These are phyloP conservation scores for Penicillium turbatum DNA, from an alignment of 495 filamentous ascomycete genomes.

Conservation along the genomic window DNA sequence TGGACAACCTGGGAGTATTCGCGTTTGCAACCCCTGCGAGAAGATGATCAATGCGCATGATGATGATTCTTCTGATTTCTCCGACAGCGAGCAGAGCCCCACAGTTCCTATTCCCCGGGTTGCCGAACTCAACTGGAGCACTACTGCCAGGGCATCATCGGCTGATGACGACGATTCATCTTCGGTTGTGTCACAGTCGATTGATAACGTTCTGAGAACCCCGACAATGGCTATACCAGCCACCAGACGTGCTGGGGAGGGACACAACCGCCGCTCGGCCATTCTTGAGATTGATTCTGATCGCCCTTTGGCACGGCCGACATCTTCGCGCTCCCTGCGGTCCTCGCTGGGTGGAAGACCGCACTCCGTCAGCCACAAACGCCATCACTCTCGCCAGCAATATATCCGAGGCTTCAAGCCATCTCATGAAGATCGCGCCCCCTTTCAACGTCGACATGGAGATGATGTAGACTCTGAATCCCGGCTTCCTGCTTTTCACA, in stretches of 20 bases:
- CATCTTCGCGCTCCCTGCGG: slow-evolving; percentile 90
- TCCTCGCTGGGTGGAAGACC: slow-evolving; percentile 59
- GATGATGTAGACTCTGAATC: slow-evolving; percentile 61
- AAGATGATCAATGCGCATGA: slow-evolving; percentile 85
- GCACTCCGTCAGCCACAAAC: slow-evolving; percentile 71
- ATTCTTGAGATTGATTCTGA: slow-evolving; percentile 86
- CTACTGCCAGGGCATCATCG: slow-evolving; percentile 19
- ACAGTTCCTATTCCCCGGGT: slow-evolving; percentile 36
- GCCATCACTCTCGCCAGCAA: slow-evolving; percentile 83
- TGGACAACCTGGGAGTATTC: slow-evolving; percentile 77
- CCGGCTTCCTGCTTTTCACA: slow-evolving; percentile 86
- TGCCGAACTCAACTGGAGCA: slow-evolving; percentile 33
- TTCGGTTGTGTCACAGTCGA: slow-evolving; percentile 43
- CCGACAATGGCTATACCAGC: slow-evolving; percentile 83
- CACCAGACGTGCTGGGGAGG: slow-evolving; percentile 75
- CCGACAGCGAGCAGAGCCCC: slow-evolving; percentile 63
- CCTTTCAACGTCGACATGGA: slow-evolving; percentile 72
- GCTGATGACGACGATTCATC: slow-evolving; percentile 44
- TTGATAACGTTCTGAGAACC: slow-evolving; percentile 45
- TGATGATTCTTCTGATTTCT: slow-evolving; percentile 86
- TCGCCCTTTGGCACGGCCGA: slow-evolving; percentile 68
- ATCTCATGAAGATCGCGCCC: slow-evolving; percentile 73
- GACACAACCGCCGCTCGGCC: slow-evolving; percentile 75
- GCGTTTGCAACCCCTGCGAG: slow-evolving; percentile 95
- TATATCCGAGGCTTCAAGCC: slow-evolving; percentile 55